These are phyloP conservation scores for Lactarius indigo DNA, from an alignment of 768 basidiomycete genomes.

Conservation along the genomic window DNA sequence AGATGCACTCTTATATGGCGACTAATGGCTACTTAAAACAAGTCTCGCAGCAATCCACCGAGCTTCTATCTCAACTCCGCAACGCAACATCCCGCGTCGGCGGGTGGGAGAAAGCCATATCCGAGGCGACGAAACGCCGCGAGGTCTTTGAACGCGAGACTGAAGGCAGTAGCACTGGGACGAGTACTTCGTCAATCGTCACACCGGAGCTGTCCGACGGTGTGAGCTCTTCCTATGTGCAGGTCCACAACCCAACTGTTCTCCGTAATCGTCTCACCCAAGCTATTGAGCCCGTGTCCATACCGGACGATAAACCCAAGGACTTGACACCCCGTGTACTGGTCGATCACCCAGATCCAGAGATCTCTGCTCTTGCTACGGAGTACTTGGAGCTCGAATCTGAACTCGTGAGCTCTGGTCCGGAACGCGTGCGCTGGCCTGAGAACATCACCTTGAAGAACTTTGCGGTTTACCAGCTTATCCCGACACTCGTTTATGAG, in stretches of 20 bases:
- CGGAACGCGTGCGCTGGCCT: constrained; percentile 70
- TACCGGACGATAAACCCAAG: constrained; percentile 21
- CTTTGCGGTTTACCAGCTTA: constrained; percentile 81
- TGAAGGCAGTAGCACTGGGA: constrained; percentile 8
- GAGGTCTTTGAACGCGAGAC: constrained; percentile 38
- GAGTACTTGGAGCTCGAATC: constrained; percentile 72
- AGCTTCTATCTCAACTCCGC: constrained; percentile 43
- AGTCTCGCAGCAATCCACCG: constrained; percentile 45
- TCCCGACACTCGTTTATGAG: constrained; percentile 94
- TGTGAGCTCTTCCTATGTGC: constrained; percentile 49
- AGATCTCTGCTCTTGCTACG: constrained; percentile 65
- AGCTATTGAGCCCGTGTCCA: neutral
- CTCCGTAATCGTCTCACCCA: constrained; percentile 54
- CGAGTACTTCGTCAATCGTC: constrained; percentile 30
- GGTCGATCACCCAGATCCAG: constrained; percentile 59
- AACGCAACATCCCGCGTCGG: constrained; percentile 49
- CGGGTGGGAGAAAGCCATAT: constrained; percentile 63
- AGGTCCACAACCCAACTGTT: constrained; percentile 47
- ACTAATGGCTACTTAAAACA: constrained; percentile 80
- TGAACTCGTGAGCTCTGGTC: constrained; percentile 74
- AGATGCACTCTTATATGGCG: constrained; percentile 92
- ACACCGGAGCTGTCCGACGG: constrained; percentile 47
- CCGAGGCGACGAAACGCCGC: constrained; percentile 45
- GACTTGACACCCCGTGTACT: constrained; percentile 43
- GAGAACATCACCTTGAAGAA: constrained; percentile 78